Percentiles rank a stretch among this genome's conserved stretches.
These are phyloP conservation scores for Chiua virens DNA, from an alignment of 768 basidiomycete species.

Conservation along the genomic window DNA sequence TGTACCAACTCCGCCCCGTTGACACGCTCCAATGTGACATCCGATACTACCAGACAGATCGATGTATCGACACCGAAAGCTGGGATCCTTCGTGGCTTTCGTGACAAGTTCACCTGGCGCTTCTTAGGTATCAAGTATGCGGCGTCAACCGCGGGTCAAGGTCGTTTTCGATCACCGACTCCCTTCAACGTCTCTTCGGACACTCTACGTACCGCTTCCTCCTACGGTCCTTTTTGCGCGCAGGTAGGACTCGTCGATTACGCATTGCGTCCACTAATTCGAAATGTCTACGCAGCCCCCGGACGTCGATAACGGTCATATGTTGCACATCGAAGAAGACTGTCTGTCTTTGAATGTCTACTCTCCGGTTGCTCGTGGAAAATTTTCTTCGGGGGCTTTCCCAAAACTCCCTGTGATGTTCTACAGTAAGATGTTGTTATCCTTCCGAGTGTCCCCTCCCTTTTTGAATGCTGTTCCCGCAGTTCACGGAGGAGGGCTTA, in stretches of 20 bases:
- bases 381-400: background rate
- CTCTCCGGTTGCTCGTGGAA: conserved; percentile 5
- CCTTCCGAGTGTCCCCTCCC: background rate
- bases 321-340: conserved; percentile 11
- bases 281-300: conserved; percentile 5
- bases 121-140: conserved; percentile 20
- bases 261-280: background rate
- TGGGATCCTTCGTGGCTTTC: conserved; percentile 18
- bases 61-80: conserved; percentile 12
- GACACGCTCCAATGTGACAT: conserved; percentile 20
- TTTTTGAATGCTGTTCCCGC: background rate
- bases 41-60: conserved; percentile 15
- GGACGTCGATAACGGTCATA: conserved; percentile 12
- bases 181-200: conserved; percentile 6
- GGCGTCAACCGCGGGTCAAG: conserved; percentile 1
- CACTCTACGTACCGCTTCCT: background rate
- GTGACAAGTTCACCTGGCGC: conserved; percentile 19
- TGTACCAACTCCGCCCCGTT: conserved; percentile 22
- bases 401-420: conserved; percentile 24
- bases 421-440: background rate
- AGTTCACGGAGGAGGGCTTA: conserved; percentile 23
- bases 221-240: conserved; percentile 20
- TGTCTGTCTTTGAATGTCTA: conserved; percentile 22
- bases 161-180: conserved; percentile 13
- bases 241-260: conserved; percentile 5